phyloP scores from a whole-genome alignment of 2,329 filamentous ascomycete genomes.

The Tolypocladium capitatum region DNA sequence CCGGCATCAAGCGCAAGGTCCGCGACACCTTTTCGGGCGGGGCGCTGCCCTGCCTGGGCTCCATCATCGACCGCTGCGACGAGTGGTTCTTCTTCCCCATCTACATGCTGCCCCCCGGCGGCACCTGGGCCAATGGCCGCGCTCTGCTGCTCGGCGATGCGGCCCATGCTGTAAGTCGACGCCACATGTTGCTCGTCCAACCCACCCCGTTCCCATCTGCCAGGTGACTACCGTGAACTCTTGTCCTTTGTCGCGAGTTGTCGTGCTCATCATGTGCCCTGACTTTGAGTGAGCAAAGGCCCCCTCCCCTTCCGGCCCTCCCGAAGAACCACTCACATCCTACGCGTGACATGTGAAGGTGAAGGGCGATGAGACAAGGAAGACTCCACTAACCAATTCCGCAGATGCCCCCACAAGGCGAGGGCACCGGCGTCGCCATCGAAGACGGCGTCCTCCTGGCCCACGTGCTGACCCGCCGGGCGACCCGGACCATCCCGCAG shows the following conservation, averaged over 20 bases:
- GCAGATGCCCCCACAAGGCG: conserved; percentile 36
- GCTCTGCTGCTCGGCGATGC: conserved; percentile 41
- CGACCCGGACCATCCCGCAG: conserved; percentile 20
- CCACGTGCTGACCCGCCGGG: conserved; percentile 10
- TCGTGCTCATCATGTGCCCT: not conserved
- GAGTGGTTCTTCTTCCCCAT: conserved; percentile 22
- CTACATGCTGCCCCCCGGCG: conserved; percentile 19
- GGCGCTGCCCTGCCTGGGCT: conserved; percentile 5
- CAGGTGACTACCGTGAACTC: not conserved
- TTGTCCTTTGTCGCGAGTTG: not conserved
- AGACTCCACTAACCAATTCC: not conserved
- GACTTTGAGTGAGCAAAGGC: not conserved
- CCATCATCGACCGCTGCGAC: conserved; percentile 9
- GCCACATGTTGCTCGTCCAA: not conserved
- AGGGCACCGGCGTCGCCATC: conserved; percentile 36
- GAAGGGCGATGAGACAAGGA: too few relatives aligned
- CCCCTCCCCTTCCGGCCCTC: not conserved
- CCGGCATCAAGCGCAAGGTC: conserved; percentile 7
- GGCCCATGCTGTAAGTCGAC: conserved; percentile 30
- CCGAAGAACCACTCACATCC: not conserved
- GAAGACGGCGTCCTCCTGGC: conserved; percentile 37
- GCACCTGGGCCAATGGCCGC: conserved; percentile 21
- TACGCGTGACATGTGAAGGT: too few relatives aligned
- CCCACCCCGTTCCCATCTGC: not conserved
- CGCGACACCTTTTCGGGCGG: conserved; percentile 6